phyloP scores from a whole-genome alignment of 768 basidiomycete species.

The Psilocybe cubensis region DNA sequence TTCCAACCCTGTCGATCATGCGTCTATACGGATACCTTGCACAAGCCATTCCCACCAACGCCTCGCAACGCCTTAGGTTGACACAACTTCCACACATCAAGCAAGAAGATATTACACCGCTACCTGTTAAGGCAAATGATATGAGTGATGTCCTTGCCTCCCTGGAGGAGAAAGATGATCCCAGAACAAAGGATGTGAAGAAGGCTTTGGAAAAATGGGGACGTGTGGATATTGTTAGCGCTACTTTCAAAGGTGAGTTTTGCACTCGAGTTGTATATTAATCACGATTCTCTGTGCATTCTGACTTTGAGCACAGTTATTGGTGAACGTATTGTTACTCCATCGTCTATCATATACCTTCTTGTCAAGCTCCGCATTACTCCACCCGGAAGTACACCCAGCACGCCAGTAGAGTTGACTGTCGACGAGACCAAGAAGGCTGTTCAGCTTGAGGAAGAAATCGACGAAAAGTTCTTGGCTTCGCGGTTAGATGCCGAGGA shows the following conservation, averaged over 20 bases:
- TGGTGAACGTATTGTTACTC: slow-evolving; percentile 86
- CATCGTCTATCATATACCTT: slow-evolving; percentile 86
- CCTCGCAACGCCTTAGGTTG: slow-evolving; percentile 49
- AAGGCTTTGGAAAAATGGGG: slow-evolving; percentile 76
- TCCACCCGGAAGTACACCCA: slow-evolving; percentile 46
- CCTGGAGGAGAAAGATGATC: slow-evolving; percentile 57
- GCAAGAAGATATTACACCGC: slow-evolving; percentile 45
- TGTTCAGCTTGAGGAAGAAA: slow-evolving; percentile 55
- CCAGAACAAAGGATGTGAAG: slow-evolving; percentile 53
- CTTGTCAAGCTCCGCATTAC: slow-evolving; percentile 80
- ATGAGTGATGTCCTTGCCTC: slow-evolving; percentile 48
- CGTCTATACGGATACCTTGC: slow-evolving; percentile 81
- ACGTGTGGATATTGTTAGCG: slow-evolving; percentile 76
- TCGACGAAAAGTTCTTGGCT: slow-evolving; percentile 72
- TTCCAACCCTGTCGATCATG: slow-evolving; percentile 77
- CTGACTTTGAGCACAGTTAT: slow-evolving; percentile 58
- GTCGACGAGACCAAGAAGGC: slow-evolving; percentile 52
- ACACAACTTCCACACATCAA: slow-evolving; percentile 83
- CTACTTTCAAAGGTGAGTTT: slow-evolving; percentile 79
- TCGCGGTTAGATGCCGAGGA: slow-evolving; percentile 68
- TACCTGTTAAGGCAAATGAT: slow-evolving; percentile 40
- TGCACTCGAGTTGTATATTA: background rate
- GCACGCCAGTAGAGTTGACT: slow-evolving; percentile 42
- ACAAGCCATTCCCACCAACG: slow-evolving; percentile 75
- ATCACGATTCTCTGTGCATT: background rate